Evolutionary conservation across 495 filamentous ascomycete genomes (phyloP).

Genomic region (Penicillium cosmopolitanum): DNA sequence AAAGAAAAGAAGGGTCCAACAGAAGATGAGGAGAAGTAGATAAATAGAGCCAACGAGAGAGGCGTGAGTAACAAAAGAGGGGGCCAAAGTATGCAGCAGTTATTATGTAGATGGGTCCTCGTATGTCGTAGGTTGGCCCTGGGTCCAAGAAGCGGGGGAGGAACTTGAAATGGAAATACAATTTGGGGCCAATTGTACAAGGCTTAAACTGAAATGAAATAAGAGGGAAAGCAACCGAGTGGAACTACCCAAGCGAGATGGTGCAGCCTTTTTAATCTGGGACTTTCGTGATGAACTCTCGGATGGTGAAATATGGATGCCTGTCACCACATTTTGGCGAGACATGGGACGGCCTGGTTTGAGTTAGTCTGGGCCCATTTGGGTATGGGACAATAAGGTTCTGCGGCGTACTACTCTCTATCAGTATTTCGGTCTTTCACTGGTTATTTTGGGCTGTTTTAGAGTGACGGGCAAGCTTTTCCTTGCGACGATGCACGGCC

Average conservation of each 20-base stretch:
- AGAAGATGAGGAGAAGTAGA: not conserved
- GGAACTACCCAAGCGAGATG: not conserved
- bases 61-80: no score
- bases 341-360: not conserved
- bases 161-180: not conserved
- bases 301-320: slow-evolving; percentile 16
- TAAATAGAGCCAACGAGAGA: not conserved
- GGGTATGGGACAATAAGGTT: not conserved
- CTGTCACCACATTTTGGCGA: slow-evolving; percentile 14
- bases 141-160: no score
- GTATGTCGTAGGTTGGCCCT: no score
- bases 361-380: not conserved
- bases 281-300: not conserved
- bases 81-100: no score
- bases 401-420: not conserved
- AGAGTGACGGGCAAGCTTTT: slow-evolving; percentile 6
- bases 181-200: not conserved
- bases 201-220: not conserved
- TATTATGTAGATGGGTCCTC: no score
- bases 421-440: not conserved
- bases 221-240: not conserved
- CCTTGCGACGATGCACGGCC: not conserved
- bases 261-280: not conserved
- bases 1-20: not conserved
- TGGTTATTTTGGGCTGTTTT: not conserved